These are phyloP conservation scores for Xylariaceae sp. DNA, from an alignment of 2,329 filamentous ascomycete species.

Conservation along the genomic window DNA sequence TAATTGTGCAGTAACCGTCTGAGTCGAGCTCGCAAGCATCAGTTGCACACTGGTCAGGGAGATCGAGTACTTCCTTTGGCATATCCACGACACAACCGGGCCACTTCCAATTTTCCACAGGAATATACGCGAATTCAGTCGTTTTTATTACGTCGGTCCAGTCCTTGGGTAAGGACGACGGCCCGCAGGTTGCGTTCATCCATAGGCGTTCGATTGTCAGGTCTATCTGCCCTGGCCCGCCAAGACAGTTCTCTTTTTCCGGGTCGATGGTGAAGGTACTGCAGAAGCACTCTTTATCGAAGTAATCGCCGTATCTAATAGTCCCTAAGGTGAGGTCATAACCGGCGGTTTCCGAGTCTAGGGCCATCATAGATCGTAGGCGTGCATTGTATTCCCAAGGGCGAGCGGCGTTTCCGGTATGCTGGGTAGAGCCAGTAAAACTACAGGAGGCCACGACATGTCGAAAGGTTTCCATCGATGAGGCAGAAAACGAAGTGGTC, in stretches of 20 bases:
- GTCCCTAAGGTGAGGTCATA: background rate
- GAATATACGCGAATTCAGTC: conserved; percentile 3
- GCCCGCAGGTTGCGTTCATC: conserved; percentile 8
- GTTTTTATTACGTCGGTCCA: conserved; percentile 6
- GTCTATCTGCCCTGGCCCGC: background rate
- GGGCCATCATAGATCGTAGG: conserved; percentile 3
- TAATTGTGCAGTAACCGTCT: conserved; percentile 7
- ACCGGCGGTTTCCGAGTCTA: conserved; percentile 6
- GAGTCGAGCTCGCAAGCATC: conserved; percentile 8
- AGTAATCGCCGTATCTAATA: conserved; percentile 3
- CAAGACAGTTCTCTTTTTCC: conserved; percentile 1
- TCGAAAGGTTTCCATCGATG: conserved; percentile 6
- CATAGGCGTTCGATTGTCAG: conserved; percentile 9
- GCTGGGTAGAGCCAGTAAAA: conserved; percentile 5
- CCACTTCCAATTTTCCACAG: conserved; percentile 4
- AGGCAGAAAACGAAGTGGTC: conserved; percentile 4
- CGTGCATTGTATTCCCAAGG: conserved; percentile 9
- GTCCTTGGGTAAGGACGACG: conserved; percentile 5
- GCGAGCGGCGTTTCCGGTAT: conserved; percentile 10
- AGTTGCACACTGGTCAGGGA: conserved; percentile 1
- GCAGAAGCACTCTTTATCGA: conserved; percentile 11
- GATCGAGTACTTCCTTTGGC: background rate
- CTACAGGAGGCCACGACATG: conserved; percentile 7
- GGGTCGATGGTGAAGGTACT: conserved; percentile 1
- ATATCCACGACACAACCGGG: conserved; percentile 1